Evolutionary conservation across 2,329 filamentous ascomycete genomes (phyloP), one percentile per base, ranked within the genome.

Genomic region (Alternaria atra): DNA sequence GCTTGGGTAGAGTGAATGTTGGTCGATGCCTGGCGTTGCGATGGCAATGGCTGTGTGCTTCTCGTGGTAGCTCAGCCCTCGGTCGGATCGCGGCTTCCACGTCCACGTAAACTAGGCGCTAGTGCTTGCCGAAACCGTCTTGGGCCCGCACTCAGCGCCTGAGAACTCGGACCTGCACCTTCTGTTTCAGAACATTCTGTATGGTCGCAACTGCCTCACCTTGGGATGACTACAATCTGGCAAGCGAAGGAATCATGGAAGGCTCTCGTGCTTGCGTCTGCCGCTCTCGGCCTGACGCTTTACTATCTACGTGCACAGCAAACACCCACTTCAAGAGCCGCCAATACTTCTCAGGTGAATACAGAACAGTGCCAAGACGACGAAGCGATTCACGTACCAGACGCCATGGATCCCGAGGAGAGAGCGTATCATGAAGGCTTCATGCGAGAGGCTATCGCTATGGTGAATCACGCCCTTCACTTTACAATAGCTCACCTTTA

Each of bases 381-480:
- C 35, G 65, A 64, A 60, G 67, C 69, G 63, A 64, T 73, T 63
- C 73, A 66, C 46, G 59, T 58, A 62, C 55, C 63, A 63, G 59
- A 66, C 60, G 61, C 67, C 64, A 78, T 79, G 76, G 69, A 68
- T 53, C 47, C 72, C 23, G 73, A 77, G 63, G 77, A 83, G 58
- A 79, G 78, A 63, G 77, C 76, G 63, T 81, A 81, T 77, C 85
- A 88, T 77, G 83, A 84, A 68, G 76, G 79, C 70, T 97, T 93
- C 80, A 97, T 96, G 88, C 87, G 90, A 69, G 90, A 94, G 77
- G 94, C 94, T 64, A 86, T 97, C 68, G 85, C 89, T 68, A 96
- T 97, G 93, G 92, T 94, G 82, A 70, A 68, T 59, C 61, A 64
- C 51, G 13, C 61, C 55, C 56, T 51, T 32, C 43, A 20, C 52